Conservation (phyloP, 2,329 filamentous ascomycete genomes). For the Aspergillus clavatus region DNA sequence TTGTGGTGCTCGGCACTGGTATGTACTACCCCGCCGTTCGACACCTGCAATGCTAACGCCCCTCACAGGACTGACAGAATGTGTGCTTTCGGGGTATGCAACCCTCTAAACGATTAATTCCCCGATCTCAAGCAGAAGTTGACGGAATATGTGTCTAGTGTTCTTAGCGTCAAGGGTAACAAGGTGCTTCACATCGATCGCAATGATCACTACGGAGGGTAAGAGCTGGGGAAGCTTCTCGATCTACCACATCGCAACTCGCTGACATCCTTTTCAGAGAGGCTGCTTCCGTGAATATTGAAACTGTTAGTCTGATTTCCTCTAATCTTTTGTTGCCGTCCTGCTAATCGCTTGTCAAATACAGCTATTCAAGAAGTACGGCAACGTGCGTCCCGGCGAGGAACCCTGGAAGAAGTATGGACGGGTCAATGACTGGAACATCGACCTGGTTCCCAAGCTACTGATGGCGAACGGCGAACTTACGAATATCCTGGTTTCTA, state of each 20-base stretch:
- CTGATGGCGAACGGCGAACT: slow-evolving; percentile 98
- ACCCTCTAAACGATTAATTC: background rate
- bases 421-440: slow-evolving; percentile 97
- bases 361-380: slow-evolving; percentile 95
- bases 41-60: slow-evolving; percentile 28
- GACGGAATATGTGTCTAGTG: slow-evolving; percentile 49
- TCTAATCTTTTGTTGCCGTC: slow-evolving; percentile 15
- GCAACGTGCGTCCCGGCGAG: slow-evolving; percentile 70
- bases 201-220: slow-evolving; percentile 98
- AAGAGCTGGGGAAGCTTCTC: slow-evolving; percentile 39
- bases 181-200: slow-evolving; percentile 99
- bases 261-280: slow-evolving; percentile 56
- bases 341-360: slow-evolving; percentile 24
- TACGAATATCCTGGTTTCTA: slow-evolving; percentile 96
- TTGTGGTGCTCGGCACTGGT: slow-evolving; percentile 98
- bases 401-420: slow-evolving; percentile 99
- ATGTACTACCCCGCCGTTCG: slow-evolving; percentile 44
- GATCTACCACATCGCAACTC: slow-evolving; percentile 11
- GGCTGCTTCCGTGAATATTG: slow-evolving; percentile 93
- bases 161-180: slow-evolving; percentile 96
- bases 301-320: slow-evolving; percentile 59
- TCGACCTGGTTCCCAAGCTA: slow-evolving; percentile 96
- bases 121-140: slow-evolving; percentile 13
- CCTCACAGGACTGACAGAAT: slow-evolving; percentile 83
- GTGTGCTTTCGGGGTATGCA: slow-evolving; percentile 89